Base-by-base conservation (phyloP, 1,284 basidiomycete genomes). In the Singerocomus inundabilis region DNA sequence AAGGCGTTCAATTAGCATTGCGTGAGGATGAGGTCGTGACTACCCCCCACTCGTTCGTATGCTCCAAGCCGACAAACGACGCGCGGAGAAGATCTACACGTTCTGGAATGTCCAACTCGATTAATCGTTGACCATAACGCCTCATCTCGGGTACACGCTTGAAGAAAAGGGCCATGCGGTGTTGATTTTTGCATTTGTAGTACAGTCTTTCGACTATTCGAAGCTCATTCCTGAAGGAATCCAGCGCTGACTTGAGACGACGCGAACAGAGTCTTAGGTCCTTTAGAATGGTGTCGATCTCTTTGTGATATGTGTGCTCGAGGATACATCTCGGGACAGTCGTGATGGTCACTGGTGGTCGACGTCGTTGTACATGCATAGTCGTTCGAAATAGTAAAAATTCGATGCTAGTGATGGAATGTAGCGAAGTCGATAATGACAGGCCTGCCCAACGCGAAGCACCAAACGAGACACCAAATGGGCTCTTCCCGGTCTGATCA, bases 181-280 rank as follows among this genome's bases (percentile, higher is more conserved):
- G 89, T 61, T 91, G 87, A 58, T 89, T 91, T 61, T 86, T 88
- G 52, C 80, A 81, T 59, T 88, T 88, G 70, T 91, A 91, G 62
- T 84, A 85, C 1, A 91, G 60, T 52, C 85, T 74, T 57, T 85
- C 81, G 26, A 90, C 70, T 24, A 87, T 61, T 44, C 76, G 75
- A 13, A 81, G 61, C 58, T 91, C 88, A 35, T 79, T 76, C 4
- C 68, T 62, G 46, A 80, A 76, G 16, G 68, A 62, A 33, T 69
- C 61, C 35, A 80, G 57, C 16, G 71, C 67, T 26, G 71, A 60
- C 42, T 76, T 75, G 9, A 87, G 70, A 32, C 75, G 75, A 38
- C 82, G 80, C 16, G 77, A 73, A 57, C 69, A 71, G 43, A 65
- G 28, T 62, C 81, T 88, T 34, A 88, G 70, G 35, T 74, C 70